Evolutionary conservation across 257 asterid species (phyloP), one percentile per base, ranked within the genome.

Genomic region (Solanum rostratum): DNA sequence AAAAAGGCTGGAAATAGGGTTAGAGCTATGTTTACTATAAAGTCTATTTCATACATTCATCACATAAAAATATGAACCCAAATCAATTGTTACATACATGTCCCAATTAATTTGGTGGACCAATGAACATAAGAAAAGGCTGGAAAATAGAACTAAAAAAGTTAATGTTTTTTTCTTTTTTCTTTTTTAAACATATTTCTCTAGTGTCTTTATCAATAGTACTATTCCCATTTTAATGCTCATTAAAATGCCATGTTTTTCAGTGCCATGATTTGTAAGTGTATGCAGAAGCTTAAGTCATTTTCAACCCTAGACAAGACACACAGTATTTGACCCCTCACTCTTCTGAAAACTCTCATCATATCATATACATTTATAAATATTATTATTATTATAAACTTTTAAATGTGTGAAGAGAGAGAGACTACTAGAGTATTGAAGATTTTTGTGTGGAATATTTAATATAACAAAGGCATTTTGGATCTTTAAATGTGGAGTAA

Each of bases 221-320:
- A 87, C 89, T 86, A 71, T 85, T 74, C 57, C 10, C 82, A 60
- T 49, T 86, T 87, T 69, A 89, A 87, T 89, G 87, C 89, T 84
- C 80, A 85, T 87, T 65, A 84, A 86, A 85, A 68, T 74, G 66
- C 88, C 92, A 89, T 89, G 90, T 79, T 89, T 89, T 89, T 89
- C 92, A 89, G 92, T 87, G 92, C 92, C 92, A 89, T 59, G 81
- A 84, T 85, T 89, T 89, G 87, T 84, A 83, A 87, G 92, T 83
- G 86, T 89, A 81, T 78, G 88, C 81, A 85, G 90, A 62, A 71
- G 84, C 90, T 82, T 84, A 45, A 79, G 89, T 88, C 91, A 87
- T 84, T 86, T 86, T 88, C 91, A 45, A 74, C 62, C 85, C 82
- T 86, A 65, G 86, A 88, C 89, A 82, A 82, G 73, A 84, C 89